Percentiles rank a stretch among this genome's conserved stretches.
Evolutionary conservation across 2,329 filamentous ascomycete species (phyloP).

Genomic region (Parasarocladium wereldwijsianum): DNA sequence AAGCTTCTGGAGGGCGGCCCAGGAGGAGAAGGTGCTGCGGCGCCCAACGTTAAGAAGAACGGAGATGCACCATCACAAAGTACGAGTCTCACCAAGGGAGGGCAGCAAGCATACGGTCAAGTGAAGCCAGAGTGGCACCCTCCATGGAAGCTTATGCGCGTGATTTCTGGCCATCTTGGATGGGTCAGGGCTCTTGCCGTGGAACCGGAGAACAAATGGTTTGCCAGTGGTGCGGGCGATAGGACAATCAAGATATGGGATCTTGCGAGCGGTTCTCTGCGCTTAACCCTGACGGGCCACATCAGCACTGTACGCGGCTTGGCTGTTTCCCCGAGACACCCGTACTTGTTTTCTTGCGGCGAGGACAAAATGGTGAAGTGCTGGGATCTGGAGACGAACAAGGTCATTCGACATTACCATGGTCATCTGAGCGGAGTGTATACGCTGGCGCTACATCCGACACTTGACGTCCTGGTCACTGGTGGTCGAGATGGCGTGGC

Average conservation of each 20-base stretch:
- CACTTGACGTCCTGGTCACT: constrained; percentile 85
- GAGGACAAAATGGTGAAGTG: constrained; percentile 99
- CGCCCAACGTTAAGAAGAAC: constrained; percentile 5
- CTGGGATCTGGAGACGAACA: constrained; percentile 99
- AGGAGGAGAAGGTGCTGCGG: constrained; percentile 7
- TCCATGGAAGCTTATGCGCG: constrained; percentile 96
- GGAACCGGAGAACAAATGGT: constrained; percentile 95
- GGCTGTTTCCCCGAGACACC: constrained; percentile 83
- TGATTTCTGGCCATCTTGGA: constrained; percentile 89
- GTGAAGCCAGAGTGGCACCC: constrained; percentile 88
- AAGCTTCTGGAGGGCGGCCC: constrained; percentile 23
- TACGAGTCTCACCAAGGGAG: constrained; percentile 18
- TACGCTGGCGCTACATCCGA: constrained; percentile 82
- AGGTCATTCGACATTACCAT: constrained; percentile 95
- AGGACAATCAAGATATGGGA: constrained; percentile 99
- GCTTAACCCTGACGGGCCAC: constrained; percentile 80
- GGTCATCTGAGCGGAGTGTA: constrained; percentile 95
- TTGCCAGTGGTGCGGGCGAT: constrained; percentile 88
- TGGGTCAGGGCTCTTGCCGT: constrained; percentile 87
- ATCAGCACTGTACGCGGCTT: constrained; percentile 87
- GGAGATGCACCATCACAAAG: constrained; percentile 10
- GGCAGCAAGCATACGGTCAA: constrained; percentile 16
- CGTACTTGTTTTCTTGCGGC: constrained; percentile 93
- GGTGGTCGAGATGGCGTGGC: constrained; percentile 90
- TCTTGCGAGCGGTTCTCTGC: constrained; percentile 70